Percentiles rank a stretch among this genome's conserved stretches.
These are phyloP conservation scores for Saitozyma sp. DNA, from an alignment of 768 basidiomycete species.

Conservation along the genomic window DNA sequence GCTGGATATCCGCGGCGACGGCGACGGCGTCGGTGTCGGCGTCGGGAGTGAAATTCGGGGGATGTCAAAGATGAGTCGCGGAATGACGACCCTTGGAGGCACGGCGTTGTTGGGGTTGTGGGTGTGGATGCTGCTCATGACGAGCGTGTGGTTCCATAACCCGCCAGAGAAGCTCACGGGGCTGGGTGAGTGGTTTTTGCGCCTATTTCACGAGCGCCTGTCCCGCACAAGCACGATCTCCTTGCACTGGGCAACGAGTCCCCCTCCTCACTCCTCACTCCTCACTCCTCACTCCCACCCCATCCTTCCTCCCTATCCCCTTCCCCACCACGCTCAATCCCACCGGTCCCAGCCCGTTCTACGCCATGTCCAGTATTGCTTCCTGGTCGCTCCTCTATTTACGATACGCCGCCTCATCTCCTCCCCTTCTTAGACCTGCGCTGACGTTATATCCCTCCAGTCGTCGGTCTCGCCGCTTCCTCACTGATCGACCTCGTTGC, in stretches of 20 bases:
- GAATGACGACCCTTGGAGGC: constrained; percentile 10
- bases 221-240: background rate
- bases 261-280: too few relatives aligned
- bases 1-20: background rate
- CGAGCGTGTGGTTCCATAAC: constrained; percentile 86
- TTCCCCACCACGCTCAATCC: background rate
- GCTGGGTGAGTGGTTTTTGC: constrained; percentile 62
- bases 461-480: constrained; percentile 23
- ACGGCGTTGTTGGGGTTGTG: constrained; percentile 59
- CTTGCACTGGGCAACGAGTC: background rate
- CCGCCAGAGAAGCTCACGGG: constrained; percentile 85
- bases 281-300: background rate
- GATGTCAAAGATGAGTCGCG: constrained; percentile 7
- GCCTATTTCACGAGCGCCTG: background rate
- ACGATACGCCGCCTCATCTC: too few relatives aligned
- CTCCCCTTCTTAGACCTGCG: background rate
- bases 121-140: constrained; percentile 74
- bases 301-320: background rate
- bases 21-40: background rate
- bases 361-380: too few relatives aligned
- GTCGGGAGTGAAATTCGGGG: background rate
- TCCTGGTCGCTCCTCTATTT: too few relatives aligned
- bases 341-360: too few relatives aligned
- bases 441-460: constrained; percentile 7
- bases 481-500: constrained; percentile 13